Base-by-base conservation (phyloP, 202 grass and related monocot genomes). In the Sporobolus alterniflorus region DNA sequence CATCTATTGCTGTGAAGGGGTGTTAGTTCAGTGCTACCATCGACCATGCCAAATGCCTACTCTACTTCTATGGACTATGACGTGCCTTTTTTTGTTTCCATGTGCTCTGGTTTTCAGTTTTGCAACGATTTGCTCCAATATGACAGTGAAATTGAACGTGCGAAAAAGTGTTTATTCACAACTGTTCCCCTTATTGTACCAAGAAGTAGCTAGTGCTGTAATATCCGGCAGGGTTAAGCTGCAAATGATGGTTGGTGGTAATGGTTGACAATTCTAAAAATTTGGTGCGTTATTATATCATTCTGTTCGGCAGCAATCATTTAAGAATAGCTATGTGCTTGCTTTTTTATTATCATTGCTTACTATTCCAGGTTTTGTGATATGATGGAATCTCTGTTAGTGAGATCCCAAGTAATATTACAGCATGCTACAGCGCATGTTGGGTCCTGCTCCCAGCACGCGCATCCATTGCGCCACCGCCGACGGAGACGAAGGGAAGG, bases 1-100 rank as follows among this genome's bases (percentile, higher is more conserved):
- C 13, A 12, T 83, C 77, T 7, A 12, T 89, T 94, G 76, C 46
- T 80, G 71, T 82, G 71, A 83, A 78, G 67, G 64, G 51, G 78
- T 67, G 55, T 79, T 83, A 46, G 70, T 81, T 48, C 13, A 76
- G 71, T 75, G 52, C 80, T 89, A 30, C 54, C 57, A 31, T 77
- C 40, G 66, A 43, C 64, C 15, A 77, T 82, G 83, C 78, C 51
- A 24, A 48, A 62, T 78, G 78, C 83, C 20, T 72, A 77, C 73
- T 83, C 42, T 61, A 78, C 42, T 51, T 69, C 31, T 17, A 21
- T 44, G 67, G 67, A 74, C 67, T 78, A 79, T 67, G 88, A 67
- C 42, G 42, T 74, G 22, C 75, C 61, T 69, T 21, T 24, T n/a
- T 54, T 48, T 9, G 12, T 73, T 76, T 83, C 74, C 61, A 44